Percentiles rank a stretch among this genome's conserved stretches.
Evolutionary conservation across 306 rosid genomes (phyloP).

Genomic region (Trifolium dubium): DNA sequence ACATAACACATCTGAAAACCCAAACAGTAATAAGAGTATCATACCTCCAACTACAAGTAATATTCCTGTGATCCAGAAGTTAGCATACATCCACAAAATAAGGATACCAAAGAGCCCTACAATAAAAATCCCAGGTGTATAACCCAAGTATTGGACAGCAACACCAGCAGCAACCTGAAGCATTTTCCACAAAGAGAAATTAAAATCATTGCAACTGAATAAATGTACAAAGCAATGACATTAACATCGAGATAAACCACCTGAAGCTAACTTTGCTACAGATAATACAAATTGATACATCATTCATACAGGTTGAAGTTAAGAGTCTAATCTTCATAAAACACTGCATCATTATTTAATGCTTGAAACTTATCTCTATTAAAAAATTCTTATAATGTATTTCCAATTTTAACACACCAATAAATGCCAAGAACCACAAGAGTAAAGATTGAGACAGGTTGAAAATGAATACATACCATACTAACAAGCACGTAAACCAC

Average conservation of each 20-base stretch:
- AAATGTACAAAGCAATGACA: neutral
- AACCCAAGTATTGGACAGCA: constrained; percentile 87
- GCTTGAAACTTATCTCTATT: constrained; percentile 9
- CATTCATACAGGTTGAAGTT: neutral
- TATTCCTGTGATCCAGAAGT: constrained; percentile 94
- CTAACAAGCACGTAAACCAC: constrained; percentile 84
- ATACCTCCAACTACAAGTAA: constrained; percentile 94
- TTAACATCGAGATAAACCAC: neutral
- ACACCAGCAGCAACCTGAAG: constrained; percentile 89
- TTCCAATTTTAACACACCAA: neutral
- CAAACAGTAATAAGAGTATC: constrained; percentile 25
- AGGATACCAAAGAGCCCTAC: constrained; percentile 94
- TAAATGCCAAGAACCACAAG: neutral
- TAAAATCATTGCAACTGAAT: neutral
- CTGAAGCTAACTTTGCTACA: neutral
- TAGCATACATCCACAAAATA: constrained; percentile 95
- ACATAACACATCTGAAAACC: constrained; percentile 14
- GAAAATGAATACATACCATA: constrained; percentile 67
- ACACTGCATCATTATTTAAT: constrained; percentile 2
- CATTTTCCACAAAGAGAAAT: neutral
- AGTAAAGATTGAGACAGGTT: constrained; percentile 13
- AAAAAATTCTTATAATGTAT: constrained; percentile 9
- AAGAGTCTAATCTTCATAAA: constrained; percentile 11
- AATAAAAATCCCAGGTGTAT: constrained; percentile 91
- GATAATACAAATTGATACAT: no score